A percentile compares a stretch with the other conserved stretches of the same genome.
phyloP scores from a whole-genome alignment of 441 rosid genomes.

The Melastoma candidum region DNA sequence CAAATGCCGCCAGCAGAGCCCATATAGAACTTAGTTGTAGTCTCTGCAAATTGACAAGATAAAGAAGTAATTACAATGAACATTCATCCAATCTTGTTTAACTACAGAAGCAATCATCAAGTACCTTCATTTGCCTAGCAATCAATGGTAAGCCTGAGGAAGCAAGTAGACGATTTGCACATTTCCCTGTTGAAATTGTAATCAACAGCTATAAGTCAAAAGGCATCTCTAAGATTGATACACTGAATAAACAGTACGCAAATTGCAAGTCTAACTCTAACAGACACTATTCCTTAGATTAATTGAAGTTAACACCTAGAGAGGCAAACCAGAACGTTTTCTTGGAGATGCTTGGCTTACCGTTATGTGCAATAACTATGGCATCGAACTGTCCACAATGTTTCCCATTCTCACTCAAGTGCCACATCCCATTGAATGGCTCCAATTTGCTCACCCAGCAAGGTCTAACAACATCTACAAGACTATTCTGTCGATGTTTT shows the following conservation, averaged over 20 bases:
- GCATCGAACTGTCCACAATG: slow-evolving; percentile 69
- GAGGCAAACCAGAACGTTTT: neutral
- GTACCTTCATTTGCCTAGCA: slow-evolving; percentile 91
- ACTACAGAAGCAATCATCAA: neutral
- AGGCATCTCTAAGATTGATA: neutral
- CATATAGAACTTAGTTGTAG: slow-evolving; percentile 81
- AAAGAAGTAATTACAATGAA: slow-evolving; percentile 4
- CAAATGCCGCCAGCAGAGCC: slow-evolving; percentile 97
- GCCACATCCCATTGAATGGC: slow-evolving; percentile 83
- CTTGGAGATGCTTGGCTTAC: slow-evolving; percentile 21
- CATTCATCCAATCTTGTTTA: neutral
- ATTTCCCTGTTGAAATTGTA: slow-evolving; percentile 56
- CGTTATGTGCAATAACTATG: slow-evolving; percentile 89
- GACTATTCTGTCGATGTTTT: slow-evolving; percentile 38
- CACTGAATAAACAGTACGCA: too few relatives aligned
- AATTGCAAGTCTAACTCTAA: too few relatives aligned
- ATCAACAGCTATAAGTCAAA: slow-evolving; percentile 7
- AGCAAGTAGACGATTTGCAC: slow-evolving; percentile 88
- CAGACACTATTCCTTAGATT: too few relatives aligned
- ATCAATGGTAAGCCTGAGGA: slow-evolving; percentile 81
- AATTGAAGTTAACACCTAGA: neutral
- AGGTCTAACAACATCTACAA: slow-evolving; percentile 73
- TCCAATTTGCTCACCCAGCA: slow-evolving; percentile 89
- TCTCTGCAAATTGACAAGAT: slow-evolving; percentile 27
- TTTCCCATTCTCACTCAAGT: slow-evolving; percentile 77